Conservation (phyloP, 306 rosid genomes). For the Vigna angularis region DNA sequence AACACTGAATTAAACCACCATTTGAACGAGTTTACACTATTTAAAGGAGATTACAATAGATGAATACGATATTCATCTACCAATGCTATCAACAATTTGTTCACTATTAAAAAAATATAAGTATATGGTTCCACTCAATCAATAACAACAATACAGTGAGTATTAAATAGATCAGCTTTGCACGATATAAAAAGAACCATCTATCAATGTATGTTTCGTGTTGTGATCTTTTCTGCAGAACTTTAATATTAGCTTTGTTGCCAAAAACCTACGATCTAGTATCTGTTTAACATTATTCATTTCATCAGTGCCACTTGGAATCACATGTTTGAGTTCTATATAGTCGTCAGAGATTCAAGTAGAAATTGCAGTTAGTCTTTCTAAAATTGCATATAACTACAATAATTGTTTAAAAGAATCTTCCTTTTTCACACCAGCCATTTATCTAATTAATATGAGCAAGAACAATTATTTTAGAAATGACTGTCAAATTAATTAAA, state of each 20-base stretch:
- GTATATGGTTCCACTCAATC: neutral
- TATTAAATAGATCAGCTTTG: neutral
- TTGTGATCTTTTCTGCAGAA: neutral
- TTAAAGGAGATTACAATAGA: neutral
- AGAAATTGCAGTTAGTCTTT: neutral
- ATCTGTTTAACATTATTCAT: conserved; percentile 5
- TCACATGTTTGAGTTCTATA: conserved; percentile 26
- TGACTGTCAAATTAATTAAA: neutral
- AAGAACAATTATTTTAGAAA: neutral
- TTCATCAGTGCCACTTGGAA: conserved; percentile 14
- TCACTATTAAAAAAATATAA: neutral
- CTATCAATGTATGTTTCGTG: neutral
- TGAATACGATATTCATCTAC: neutral
- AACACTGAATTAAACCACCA: neutral
- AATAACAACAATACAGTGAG: neutral
- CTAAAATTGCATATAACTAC: conserved; percentile 4
- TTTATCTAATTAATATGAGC: conserved; percentile 7
- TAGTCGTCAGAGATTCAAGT: neutral
- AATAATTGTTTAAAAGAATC: neutral
- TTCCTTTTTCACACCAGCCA: neutral
- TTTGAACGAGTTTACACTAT: neutral
- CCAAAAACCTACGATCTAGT: conserved; percentile 9
- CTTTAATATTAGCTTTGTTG: neutral
- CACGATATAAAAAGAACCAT: neutral
- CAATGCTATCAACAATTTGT: neutral